Evolutionary conservation across 768 basidiomycete genomes (phyloP), one percentile per base, ranked within the genome.

Genomic region (Tephrocybe sp.): DNA sequence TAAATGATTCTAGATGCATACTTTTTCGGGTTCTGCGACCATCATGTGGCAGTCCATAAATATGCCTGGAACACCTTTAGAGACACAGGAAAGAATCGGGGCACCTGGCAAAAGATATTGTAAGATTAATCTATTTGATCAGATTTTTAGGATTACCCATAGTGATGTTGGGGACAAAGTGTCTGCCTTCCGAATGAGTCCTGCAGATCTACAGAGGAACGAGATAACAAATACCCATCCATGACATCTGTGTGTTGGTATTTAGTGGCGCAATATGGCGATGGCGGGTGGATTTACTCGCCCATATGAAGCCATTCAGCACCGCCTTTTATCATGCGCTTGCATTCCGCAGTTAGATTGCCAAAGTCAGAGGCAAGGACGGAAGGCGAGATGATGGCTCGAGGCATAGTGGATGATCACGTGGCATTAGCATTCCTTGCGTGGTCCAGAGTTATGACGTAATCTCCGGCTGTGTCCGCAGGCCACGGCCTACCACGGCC

Each of bases 31-130:
- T 41, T 98, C 75, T 0, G 93, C 68, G 16, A 99, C 97, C 97
- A 99, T 99, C 97, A 98, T 98, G 70, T 99, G 97, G 69, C 95
- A 98, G 69, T 99, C 97, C 96, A 99, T 98, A 75, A 94, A 98
- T 59, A 98, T 97, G 45, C 83, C 91, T 2, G 96, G 95, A 18
- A 98, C 82, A 28, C 84, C 82, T 67, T 93, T 93, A 45, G 80
- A 75, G 18, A 99, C 86, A 57, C 86, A 90, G 25, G 88, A 76
- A 26, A 98, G 80, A 41, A 98, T 80, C 6, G 96, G 95, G 27
- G 91, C 86, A 50, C 95, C 92, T 93, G 64, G 3, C 18, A 42
- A 13, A 25, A 11, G 27, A 24, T 36, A 47, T 28, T 55, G 16
- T 44, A 30, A 47, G 25, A n/a, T 11, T 27, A 7, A 19, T 22